Percentiles rank a stretch among this genome's conserved stretches.
phyloP scores from a whole-genome alignment of 2,329 filamentous ascomycete species.

The Clarireedia hainanense region DNA sequence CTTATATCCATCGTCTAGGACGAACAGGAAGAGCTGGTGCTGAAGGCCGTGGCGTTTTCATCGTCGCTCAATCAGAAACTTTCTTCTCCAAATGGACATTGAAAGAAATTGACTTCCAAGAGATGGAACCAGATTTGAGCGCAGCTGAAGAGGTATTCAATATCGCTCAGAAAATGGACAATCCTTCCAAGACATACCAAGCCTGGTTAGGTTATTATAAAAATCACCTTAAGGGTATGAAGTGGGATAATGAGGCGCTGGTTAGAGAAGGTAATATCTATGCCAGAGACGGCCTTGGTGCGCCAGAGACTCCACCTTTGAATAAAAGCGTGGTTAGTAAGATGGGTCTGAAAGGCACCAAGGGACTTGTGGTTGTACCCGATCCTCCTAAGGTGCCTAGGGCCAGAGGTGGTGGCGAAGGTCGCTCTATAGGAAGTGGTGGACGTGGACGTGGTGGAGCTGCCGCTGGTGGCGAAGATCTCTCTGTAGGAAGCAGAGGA shows the following conservation, averaged over 20 bases:
- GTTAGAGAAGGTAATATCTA: constrained; percentile 45
- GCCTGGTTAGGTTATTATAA: constrained; percentile 50
- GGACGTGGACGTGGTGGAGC: background rate
- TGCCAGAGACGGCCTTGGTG: constrained; percentile 40
- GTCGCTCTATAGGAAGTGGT: background rate
- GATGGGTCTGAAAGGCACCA: constrained; percentile 48
- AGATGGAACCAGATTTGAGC: constrained; percentile 39
- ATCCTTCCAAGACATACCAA: constrained; percentile 44
- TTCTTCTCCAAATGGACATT: constrained; percentile 44
- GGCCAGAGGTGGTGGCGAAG: constrained; percentile 13
- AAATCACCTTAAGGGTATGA: constrained; percentile 37
- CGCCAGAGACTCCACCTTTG: constrained; percentile 40
- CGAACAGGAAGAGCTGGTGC: constrained; percentile 71
- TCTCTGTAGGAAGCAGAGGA: too few relatives aligned
- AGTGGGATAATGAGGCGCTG: constrained; percentile 31
- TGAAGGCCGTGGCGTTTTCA: constrained; percentile 61
- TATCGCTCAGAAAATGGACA: constrained; percentile 38
- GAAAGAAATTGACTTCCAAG: constrained; percentile 45
- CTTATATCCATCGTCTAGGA: constrained; percentile 70
- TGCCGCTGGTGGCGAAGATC: too few relatives aligned
- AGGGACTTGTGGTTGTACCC: constrained; percentile 40
- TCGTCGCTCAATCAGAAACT: constrained; percentile 49
- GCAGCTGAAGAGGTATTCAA: constrained; percentile 31
- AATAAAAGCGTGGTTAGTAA: constrained; percentile 42
- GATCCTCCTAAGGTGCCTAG: constrained; percentile 30